A percentile compares a stretch with the other conserved stretches of the same genome.
These are phyloP conservation scores for Pseudogymnoascus pannorum DNA, from an alignment of 2,329 filamentous ascomycete genomes.

Conservation along the genomic window DNA sequence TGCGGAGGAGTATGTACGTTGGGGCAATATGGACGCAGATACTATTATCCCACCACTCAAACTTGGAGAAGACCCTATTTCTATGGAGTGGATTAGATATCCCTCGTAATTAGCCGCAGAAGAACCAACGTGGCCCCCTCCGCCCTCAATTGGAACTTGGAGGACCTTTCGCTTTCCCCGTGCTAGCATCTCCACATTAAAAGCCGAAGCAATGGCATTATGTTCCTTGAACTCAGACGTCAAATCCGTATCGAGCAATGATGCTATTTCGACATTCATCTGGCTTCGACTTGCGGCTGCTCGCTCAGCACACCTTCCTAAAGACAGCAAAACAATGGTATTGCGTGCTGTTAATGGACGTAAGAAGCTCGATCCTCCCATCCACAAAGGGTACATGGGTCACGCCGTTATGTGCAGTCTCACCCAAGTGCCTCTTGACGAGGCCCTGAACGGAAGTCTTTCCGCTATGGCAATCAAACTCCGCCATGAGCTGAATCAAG, in stretches of 20 bases:
- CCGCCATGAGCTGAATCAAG: background rate
- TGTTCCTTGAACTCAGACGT: background rate
- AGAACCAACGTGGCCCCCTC: background rate
- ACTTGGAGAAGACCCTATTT: background rate
- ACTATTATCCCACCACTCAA: background rate
- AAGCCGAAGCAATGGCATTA: background rate
- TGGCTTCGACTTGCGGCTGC: background rate
- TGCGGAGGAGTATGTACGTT: background rate
- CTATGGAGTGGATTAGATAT: background rate
- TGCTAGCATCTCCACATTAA: background rate
- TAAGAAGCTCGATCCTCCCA: background rate
- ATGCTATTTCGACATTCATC: slow-evolving; percentile 1
- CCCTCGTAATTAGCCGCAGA: background rate
- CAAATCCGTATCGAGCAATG: slow-evolving; percentile 2
- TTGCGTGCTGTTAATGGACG: background rate
- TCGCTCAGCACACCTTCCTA: background rate
- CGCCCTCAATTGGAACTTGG: background rate
- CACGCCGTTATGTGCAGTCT: background rate
- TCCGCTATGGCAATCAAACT: background rate
- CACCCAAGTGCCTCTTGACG: background rate
- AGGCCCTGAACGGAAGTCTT: background rate
- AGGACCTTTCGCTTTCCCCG: background rate
- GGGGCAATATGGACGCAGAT: background rate
- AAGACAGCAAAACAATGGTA: background rate
- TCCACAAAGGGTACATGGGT: slow-evolving; percentile 1